Evolutionary conservation across 768 basidiomycete species (phyloP), one percentile per base, ranked within the genome.

Genomic region (Hygrocybe coccinea): DNA sequence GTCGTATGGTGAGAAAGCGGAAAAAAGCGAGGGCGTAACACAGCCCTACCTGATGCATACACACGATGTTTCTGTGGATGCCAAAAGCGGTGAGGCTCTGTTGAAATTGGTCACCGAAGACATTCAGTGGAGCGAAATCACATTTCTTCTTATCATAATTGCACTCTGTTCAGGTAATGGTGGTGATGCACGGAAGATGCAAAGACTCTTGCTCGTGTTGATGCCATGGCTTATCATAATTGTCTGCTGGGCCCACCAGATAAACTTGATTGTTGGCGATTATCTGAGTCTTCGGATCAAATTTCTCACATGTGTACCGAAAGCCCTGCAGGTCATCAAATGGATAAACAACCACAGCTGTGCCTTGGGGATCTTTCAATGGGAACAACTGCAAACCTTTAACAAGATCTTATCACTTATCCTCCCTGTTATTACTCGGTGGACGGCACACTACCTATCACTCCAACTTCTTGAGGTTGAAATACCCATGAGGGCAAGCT

Each of bases 291-390:
- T 56, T 22, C 51, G 56, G 22, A 10, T 37, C n/a, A 14, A 8
- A 2, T 56, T 69, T 38, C 46, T 62, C 10, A 50, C 56, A n/a
- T 56, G 54, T 33, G 56, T 67, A 14, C 61, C 49, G 54, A 29
- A 29, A 29, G 29, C 29, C 29, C 29, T 29, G 29, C 29, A 8
- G 29, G 29, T 29, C 29, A 29, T 68, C 49, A 64, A 64, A 25
- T 71, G 64, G 62, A 68, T 68, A 44, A 69, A 67, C 46, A 67
- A 66, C 55, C 69, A 70, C 38, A 45, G 58, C 7, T 35, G 21
- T 3, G 65, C 67, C 0, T 57, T 68, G 2, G 60, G 58, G 14
- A 22, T 66, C 25, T 58, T 70, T n/a, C 50, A 58, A 1, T 33
- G 45, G 5, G 59, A 61, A 24, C 60, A 67, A 25, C 7, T 34